These are phyloP conservation scores for Medicago ruthenica DNA, from an alignment of 306 rosid species.

Conservation along the genomic window DNA sequence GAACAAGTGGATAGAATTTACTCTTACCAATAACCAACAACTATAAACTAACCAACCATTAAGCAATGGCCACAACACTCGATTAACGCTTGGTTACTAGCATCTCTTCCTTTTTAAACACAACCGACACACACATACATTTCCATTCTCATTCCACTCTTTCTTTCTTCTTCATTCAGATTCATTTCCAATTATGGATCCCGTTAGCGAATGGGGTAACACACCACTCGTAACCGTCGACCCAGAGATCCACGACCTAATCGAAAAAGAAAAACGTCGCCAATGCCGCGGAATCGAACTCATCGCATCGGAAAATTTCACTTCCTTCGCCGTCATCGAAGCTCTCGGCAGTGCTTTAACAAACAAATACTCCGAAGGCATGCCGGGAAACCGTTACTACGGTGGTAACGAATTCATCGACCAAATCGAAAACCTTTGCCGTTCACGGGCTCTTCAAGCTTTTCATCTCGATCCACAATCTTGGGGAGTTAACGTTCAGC, in stretches of 20 bases:
- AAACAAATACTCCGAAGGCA: constrained; percentile 97
- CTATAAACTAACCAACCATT: constrained; percentile 2
- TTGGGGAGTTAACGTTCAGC: constrained; percentile 98
- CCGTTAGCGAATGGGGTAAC: constrained; percentile 83
- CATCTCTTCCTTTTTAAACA: constrained; percentile 25
- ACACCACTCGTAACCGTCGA: constrained; percentile 68
- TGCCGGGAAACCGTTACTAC: constrained; percentile 92
- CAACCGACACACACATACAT: not conserved
- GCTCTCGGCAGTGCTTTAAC: constrained; percentile 92
- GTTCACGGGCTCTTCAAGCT: constrained; percentile 81
- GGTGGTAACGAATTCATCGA: constrained; percentile 98
- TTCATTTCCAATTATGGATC: constrained; percentile 61
- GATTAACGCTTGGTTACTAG: not conserved
- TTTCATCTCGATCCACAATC: constrained; percentile 58
- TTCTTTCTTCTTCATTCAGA: not conserved
- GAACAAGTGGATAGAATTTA: constrained; percentile 36
- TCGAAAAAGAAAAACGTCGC: constrained; percentile 93
- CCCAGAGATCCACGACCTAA: constrained; percentile 87
- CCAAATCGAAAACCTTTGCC: constrained; percentile 85
- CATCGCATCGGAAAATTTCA: constrained; percentile 95
- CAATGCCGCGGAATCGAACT: constrained; percentile 97
- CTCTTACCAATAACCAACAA: not conserved
- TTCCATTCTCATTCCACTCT: constrained; percentile 20
- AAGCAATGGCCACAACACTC: constrained; percentile 19
- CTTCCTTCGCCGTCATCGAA: constrained; percentile 91